These are phyloP conservation scores for Plasmodium cynomolgi DNA, from an alignment of 169 alveolate genomes.

Conservation along the genomic window DNA sequence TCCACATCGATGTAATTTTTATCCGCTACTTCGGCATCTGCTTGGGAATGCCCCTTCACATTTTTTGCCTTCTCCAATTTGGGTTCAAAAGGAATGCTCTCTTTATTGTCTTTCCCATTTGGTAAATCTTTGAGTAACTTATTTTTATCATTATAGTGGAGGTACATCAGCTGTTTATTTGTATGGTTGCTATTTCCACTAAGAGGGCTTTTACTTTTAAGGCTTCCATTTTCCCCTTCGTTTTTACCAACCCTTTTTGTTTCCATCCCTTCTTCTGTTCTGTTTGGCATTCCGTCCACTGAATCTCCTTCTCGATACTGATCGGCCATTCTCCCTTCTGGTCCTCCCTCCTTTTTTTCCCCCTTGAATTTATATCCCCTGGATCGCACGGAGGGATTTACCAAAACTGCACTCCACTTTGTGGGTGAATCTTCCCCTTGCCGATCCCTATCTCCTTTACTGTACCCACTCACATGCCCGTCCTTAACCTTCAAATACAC, in stretches of 20 bases:
- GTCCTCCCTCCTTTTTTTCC: background rate
- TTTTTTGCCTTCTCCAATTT: constrained; percentile 3
- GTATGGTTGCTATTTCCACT: background rate
- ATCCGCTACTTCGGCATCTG: background rate
- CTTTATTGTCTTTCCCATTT: background rate
- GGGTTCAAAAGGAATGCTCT: background rate
- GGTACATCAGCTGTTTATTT: background rate
- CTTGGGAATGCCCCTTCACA: background rate
- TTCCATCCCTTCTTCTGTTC: background rate
- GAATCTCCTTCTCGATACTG: background rate
- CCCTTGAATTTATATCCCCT: background rate
- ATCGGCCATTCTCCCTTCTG: background rate
- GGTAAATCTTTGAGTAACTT: background rate
- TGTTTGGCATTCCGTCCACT: background rate
- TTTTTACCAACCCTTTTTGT: background rate
- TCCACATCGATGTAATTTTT: constrained; percentile 26
- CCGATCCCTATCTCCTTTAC: background rate
- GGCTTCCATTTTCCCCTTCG: background rate
- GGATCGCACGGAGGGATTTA: background rate
- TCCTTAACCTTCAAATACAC: constrained; percentile 50
- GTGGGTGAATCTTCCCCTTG: background rate
- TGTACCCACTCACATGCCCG: background rate
- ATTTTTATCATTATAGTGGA: background rate
- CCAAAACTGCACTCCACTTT: background rate
- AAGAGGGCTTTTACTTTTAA: background rate